Evolutionary conservation across 192 early-diverging fungal species (phyloP).

Genomic region (Chytriomyces hyalinus): DNA sequence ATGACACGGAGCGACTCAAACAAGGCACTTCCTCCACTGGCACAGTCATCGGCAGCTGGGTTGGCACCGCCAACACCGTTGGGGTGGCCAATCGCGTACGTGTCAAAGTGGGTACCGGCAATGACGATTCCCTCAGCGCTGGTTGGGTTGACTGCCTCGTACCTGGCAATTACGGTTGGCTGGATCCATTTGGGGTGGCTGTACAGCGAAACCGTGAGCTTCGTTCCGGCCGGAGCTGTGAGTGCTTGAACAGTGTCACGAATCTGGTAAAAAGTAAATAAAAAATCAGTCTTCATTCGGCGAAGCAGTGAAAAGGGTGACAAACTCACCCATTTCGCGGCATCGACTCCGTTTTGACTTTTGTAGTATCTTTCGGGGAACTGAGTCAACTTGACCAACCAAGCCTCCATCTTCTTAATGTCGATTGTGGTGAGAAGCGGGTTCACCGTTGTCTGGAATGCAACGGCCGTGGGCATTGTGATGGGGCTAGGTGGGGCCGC

Average conservation of each 20-base stretch:
- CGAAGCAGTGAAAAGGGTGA: neutral
- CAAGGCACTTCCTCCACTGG: constrained; percentile 21
- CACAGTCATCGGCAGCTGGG: constrained; percentile 11
- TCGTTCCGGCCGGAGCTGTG: neutral
- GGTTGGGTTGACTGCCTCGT: constrained; percentile 20
- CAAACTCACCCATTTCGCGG: constrained; percentile 31
- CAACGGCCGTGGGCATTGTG: neutral
- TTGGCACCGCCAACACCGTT: constrained; percentile 6
- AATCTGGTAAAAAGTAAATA: neutral
- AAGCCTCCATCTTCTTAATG: constrained; percentile 3
- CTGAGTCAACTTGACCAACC: constrained; percentile 12
- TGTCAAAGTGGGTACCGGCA: constrained; percentile 10
- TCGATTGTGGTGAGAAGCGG: constrained; percentile 21
- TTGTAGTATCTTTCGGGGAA: constrained; percentile 41
- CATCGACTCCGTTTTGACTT: constrained; percentile 35
- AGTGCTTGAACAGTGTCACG: constrained; percentile 18
- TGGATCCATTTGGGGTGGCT: constrained; percentile 23
- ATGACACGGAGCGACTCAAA: constrained; percentile 77
- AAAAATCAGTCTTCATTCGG: neutral
- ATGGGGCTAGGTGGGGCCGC: neutral
- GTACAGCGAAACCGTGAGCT: constrained; percentile 25
- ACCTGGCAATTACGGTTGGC: constrained; percentile 39
- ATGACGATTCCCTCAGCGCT: constrained; percentile 9
- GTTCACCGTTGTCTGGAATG: constrained; percentile 17
- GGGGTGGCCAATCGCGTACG: neutral